These are phyloP conservation scores for Acrocalymma vagum DNA, from an alignment of 2,329 filamentous ascomycete species.

Conservation along the genomic window DNA sequence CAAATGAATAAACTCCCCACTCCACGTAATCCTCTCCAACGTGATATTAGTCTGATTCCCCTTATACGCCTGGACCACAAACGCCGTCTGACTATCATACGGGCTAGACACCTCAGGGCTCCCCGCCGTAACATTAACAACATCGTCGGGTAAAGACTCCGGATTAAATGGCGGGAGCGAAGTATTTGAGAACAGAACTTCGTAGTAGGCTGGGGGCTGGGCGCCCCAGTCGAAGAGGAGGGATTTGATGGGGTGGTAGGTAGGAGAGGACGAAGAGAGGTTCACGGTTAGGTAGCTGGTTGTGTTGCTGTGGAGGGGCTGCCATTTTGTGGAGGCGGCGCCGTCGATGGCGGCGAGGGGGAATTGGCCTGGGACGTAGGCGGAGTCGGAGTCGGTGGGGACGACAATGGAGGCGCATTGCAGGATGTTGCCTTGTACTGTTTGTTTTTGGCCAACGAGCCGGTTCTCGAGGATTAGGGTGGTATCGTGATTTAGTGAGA, in stretches of 20 bases:
- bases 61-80: slow-evolving; percentile 49
- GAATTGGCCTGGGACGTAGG: slow-evolving; percentile 71
- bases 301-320: slow-evolving; percentile 61
- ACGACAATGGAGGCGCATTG: slow-evolving; percentile 67
- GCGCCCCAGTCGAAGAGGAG: slow-evolving; percentile 70
- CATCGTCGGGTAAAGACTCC: slow-evolving; percentile 4
- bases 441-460: slow-evolving; percentile 62
- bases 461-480: slow-evolving; percentile 68
- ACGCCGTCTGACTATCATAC: slow-evolving; percentile 46
- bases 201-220: slow-evolving; percentile 62
- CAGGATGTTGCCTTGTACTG: slow-evolving; percentile 67
- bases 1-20: slow-evolving; percentile 56
- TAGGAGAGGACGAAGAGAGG: slow-evolving; percentile 44
- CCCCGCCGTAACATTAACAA: slow-evolving; percentile 23
- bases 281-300: slow-evolving; percentile 66
- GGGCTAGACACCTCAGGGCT: slow-evolving; percentile 52
- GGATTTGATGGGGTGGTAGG: slow-evolving; percentile 54
- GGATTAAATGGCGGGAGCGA: slow-evolving; percentile 38
- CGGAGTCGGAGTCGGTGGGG: slow-evolving; percentile 49
- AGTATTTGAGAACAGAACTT: slow-evolving; percentile 64
- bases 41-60: slow-evolving; percentile 57
- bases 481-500: slow-evolving; percentile 58
- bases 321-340: slow-evolving; percentile 72
- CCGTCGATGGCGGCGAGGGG: slow-evolving; percentile 73
- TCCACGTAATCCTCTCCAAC: slow-evolving; percentile 49